These are phyloP conservation scores for Tetrahymena elliotti DNA, from an alignment of 73 alveolate genomes.

Conservation along the genomic window DNA sequence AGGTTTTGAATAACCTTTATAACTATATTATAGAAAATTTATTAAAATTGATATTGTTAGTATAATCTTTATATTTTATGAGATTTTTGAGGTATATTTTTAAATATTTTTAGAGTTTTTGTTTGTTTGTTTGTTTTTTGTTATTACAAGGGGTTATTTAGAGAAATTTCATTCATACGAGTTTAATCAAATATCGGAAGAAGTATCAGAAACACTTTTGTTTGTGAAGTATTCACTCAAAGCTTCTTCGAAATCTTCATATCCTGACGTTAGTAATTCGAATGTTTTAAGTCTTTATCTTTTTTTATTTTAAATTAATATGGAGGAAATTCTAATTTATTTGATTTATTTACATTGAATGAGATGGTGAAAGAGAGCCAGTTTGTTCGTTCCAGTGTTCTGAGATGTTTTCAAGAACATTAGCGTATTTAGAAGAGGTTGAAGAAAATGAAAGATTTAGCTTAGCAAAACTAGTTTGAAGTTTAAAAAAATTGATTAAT, in stretches of 20 bases:
- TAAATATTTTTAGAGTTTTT: too few species aligned
- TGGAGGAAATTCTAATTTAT: too few species aligned
- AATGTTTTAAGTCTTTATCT: neutral
- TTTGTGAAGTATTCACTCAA: neutral
- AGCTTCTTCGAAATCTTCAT: neutral
- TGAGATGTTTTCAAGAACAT: neutral
- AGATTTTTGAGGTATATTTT: neutral
- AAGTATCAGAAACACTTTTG: neutral
- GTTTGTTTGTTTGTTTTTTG: too few species aligned
- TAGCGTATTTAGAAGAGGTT: neutral
- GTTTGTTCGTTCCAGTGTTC: neutral
- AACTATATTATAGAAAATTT: neutral
- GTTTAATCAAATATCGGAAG: neutral
- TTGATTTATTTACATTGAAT: neutral
- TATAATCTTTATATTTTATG: neutral
- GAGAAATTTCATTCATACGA: neutral
- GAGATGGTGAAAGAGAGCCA: neutral
- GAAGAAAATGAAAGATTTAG: neutral
- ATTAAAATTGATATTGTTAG: neutral
- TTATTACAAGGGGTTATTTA: neutral
- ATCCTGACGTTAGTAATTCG: neutral
- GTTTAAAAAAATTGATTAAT: neutral
- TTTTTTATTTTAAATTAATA: neutral
- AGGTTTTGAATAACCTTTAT: neutral
- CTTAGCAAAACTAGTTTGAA: neutral